These are phyloP conservation scores for Barnettozyma californica DNA, from an alignment of 805 yeast species.

Conservation along the genomic window DNA sequence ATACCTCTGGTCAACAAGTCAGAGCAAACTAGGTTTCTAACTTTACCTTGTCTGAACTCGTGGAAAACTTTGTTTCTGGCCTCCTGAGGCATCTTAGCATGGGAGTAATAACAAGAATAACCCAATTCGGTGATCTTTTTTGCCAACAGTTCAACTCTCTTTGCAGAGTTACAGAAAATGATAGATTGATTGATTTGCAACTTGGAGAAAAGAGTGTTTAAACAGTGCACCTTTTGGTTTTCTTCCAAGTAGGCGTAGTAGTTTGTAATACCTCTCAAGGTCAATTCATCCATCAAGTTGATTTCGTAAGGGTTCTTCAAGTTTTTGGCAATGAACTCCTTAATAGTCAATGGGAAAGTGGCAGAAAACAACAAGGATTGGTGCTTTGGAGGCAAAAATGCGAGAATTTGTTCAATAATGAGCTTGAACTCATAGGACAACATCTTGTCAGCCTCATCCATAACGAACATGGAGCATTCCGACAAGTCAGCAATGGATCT, in stretches of 20 bases:
- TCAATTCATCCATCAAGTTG: constrained; percentile 95
- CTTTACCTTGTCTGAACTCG: constrained; percentile 97
- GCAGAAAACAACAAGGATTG: constrained; percentile 91
- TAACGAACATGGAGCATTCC: constrained; percentile 80
- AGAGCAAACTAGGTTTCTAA: constrained; percentile 94
- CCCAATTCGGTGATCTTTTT: constrained; percentile 95
- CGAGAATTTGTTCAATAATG: constrained; percentile 80
- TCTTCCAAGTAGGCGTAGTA: constrained; percentile 98
- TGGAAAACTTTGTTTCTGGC: constrained; percentile 98
- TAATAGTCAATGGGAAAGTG: constrained; percentile 92
- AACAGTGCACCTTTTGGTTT: constrained; percentile 90
- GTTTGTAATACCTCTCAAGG: constrained; percentile 93
- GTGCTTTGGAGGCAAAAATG: constrained; percentile 69
- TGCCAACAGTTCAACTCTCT: constrained; percentile 91
- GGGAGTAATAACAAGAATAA: constrained; percentile 93
- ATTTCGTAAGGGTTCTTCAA: constrained; percentile 90
- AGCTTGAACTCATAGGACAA: constrained; percentile 83
- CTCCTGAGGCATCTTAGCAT: constrained; percentile 95
- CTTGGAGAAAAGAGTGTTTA: constrained; percentile 90
- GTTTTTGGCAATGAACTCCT: constrained; percentile 87
- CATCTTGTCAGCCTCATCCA: constrained; percentile 99
- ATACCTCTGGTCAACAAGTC: constrained; percentile 97
- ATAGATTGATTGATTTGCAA: constrained; percentile 94
- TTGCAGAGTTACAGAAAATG: constrained; percentile 95
- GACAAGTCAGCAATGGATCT: constrained; percentile 83